Percentiles rank a stretch among this genome's conserved stretches.
These are phyloP conservation scores for Teunomyces cretensis DNA, from an alignment of 805 yeast species.

Conservation along the genomic window DNA sequence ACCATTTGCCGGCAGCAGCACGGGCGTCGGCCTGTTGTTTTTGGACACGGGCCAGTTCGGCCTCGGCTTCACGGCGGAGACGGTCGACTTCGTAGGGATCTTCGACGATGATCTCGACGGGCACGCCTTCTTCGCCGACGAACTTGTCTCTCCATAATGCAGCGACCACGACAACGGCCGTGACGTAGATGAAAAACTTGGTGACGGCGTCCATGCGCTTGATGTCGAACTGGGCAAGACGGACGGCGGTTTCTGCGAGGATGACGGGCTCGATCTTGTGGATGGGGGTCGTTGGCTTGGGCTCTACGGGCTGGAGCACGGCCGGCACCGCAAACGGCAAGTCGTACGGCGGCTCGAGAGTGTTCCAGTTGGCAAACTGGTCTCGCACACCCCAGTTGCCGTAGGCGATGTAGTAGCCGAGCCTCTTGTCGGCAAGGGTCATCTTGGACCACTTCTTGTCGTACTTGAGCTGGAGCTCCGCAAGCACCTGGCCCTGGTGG, in stretches of 20 bases:
- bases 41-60: conserved; percentile 12
- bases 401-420: conserved; percentile 61
- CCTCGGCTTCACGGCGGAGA: conserved; percentile 13
- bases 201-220: conserved; percentile 57
- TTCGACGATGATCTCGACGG: conserved; percentile 37
- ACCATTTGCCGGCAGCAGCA: conserved; percentile 40
- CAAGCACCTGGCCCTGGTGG: conserved; percentile 57
- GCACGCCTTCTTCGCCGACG: conserved; percentile 45
- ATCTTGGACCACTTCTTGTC: conserved; percentile 58
- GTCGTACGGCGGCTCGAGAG: conserved; percentile 53
- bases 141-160: conserved; percentile 59
- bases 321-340: conserved; percentile 54
- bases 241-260: conserved; percentile 41
- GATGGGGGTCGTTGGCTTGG: conserved; percentile 29
- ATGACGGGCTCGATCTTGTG: conserved; percentile 40
- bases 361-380: conserved; percentile 48
- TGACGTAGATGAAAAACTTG: conserved; percentile 50
- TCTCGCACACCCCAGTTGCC: conserved; percentile 74
- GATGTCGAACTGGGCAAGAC: conserved; percentile 48
- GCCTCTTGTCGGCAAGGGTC: conserved; percentile 48
- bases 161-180: conserved; percentile 45
- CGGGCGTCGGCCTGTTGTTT: conserved; percentile 14
- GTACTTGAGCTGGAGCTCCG: conserved; percentile 49
- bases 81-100: conserved; percentile 35
- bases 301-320: conserved; percentile 24